phyloP scores from a whole-genome alignment of 1,139 yeast species.

The Suhomyces anneliseae region DNA sequence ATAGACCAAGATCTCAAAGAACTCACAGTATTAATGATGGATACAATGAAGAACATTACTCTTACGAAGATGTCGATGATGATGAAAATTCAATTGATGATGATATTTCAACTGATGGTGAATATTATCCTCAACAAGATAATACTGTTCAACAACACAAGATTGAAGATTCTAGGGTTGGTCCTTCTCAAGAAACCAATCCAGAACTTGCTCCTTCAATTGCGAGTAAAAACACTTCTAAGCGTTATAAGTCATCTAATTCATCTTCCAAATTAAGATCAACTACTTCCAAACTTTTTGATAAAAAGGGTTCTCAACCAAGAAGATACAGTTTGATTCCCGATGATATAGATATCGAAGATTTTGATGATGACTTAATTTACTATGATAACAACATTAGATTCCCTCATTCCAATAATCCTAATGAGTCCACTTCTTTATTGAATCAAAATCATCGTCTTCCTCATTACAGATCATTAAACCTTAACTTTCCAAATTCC shows the following conservation, averaged over 20 bases:
- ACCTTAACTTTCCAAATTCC: constrained; percentile 32
- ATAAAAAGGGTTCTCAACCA: constrained; percentile 68
- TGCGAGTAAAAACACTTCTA: constrained; percentile 26
- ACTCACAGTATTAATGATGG: constrained; percentile 18
- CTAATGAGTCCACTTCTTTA: constrained; percentile 36
- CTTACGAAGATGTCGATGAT: constrained; percentile 33
- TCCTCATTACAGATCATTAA: constrained; percentile 47
- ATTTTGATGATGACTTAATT: constrained; percentile 57
- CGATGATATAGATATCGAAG: constrained; percentile 66
- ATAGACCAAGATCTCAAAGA: constrained; percentile 11
- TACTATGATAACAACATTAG: constrained; percentile 47
- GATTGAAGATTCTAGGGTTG: not conserved
- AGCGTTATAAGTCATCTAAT: constrained; percentile 31
- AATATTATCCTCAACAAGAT: constrained; percentile 13
- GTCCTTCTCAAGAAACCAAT: not conserved
- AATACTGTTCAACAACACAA: constrained; percentile 6
- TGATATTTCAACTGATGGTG: constrained; percentile 36
- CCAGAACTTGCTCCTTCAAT: constrained; percentile 16
- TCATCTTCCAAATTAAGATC: constrained; percentile 52
- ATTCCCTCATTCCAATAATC: constrained; percentile 34
- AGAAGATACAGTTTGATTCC: constrained; percentile 73
- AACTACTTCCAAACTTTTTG: constrained; percentile 70
- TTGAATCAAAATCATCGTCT: constrained; percentile 32
- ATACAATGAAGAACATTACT: constrained; percentile 21
- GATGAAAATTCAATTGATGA: constrained; percentile 33